These are phyloP conservation scores for Nematodospora valgi DNA, from an alignment of 805 yeast genomes.

Conservation along the genomic window DNA sequence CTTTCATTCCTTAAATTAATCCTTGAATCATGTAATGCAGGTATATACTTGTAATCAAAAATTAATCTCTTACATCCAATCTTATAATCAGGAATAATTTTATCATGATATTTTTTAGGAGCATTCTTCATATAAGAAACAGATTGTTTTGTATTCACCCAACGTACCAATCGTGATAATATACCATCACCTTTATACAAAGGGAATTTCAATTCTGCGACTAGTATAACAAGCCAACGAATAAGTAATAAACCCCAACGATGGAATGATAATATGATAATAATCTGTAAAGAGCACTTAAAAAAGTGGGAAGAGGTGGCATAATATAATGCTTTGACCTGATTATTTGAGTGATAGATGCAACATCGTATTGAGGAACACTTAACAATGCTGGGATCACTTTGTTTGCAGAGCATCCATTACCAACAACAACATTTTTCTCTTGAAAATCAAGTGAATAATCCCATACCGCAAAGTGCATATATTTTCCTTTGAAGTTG, in stretches of 20 bases:
- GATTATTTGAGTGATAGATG: constrained; percentile 29
- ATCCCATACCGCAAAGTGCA: constrained; percentile 41
- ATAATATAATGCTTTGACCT: constrained; percentile 36
- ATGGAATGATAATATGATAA: constrained; percentile 23
- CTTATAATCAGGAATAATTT: constrained; percentile 32
- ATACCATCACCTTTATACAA: constrained; percentile 27
- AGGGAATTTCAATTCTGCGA: constrained; percentile 35
- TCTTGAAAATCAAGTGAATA: constrained; percentile 29
- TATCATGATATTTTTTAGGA: constrained; percentile 31
- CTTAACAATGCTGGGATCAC: constrained; percentile 35
- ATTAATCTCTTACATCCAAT: constrained; percentile 41
- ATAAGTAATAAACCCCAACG: constrained; percentile 21
- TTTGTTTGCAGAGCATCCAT: constrained; percentile 43
- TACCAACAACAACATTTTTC: constrained; percentile 39
- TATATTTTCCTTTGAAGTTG: constrained; percentile 32
- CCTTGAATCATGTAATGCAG: constrained; percentile 29
- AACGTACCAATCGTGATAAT: constrained; percentile 24
- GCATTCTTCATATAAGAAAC: constrained; percentile 25
- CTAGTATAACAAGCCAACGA: constrained; percentile 23
- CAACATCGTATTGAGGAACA: constrained; percentile 16
- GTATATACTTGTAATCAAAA: constrained; percentile 35
- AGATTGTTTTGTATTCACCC: constrained; percentile 18
- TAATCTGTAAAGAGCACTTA: constrained; percentile 19
- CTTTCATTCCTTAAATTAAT: constrained; percentile 17
- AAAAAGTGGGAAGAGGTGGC: constrained; percentile 32